These are phyloP conservation scores for Asparagopsis taxiformis DNA, from an alignment of 31 red algal species.

Conservation along the genomic window DNA sequence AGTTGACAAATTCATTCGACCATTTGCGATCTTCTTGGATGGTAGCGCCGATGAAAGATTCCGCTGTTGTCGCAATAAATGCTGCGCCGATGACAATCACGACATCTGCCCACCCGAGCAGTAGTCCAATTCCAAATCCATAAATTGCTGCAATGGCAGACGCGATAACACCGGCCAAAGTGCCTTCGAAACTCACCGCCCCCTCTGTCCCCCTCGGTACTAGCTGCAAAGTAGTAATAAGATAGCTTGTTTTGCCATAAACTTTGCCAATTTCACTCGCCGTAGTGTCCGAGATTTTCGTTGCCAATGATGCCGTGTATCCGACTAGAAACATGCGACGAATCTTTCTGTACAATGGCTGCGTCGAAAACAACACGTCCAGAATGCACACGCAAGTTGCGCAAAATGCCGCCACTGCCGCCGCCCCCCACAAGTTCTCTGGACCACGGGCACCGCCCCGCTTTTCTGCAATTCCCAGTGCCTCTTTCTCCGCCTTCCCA, in stretches of 20 bases:
- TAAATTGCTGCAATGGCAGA: slow-evolving; percentile 50
- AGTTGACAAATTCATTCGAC: slow-evolving; percentile 97
- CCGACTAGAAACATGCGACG: slow-evolving; percentile 48
- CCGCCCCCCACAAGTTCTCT: slow-evolving; percentile 98
- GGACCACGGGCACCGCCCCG: slow-evolving; percentile 91
- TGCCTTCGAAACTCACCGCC: slow-evolving; percentile 93
- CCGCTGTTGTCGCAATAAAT: slow-evolving; percentile 80
- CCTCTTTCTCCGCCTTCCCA: slow-evolving; percentile 66
- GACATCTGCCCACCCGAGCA: slow-evolving; percentile 29
- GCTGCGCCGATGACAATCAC: slow-evolving; percentile 56
- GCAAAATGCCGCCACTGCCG: slow-evolving; percentile 73
- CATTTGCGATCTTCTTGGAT: slow-evolving; percentile 63
- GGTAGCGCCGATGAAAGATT: slow-evolving; percentile 84
- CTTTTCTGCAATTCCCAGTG: slow-evolving; percentile 81
- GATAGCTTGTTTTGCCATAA: slow-evolving; percentile 84
- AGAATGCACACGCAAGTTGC: slow-evolving; percentile 12
- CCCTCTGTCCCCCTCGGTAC: slow-evolving; percentile 93
- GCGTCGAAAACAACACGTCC: neutral
- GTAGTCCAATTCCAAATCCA: slow-evolving; percentile 47
- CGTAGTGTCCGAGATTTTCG: slow-evolving; percentile 89
- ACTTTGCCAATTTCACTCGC: slow-evolving; percentile 97
- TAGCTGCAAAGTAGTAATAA: slow-evolving; percentile 76
- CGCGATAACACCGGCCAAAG: slow-evolving; percentile 59
- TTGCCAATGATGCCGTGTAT: slow-evolving; percentile 77
- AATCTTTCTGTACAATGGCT: neutral